Conservation (phyloP, 805 yeast genomes). For the Schwanniomyces sp. region DNA sequence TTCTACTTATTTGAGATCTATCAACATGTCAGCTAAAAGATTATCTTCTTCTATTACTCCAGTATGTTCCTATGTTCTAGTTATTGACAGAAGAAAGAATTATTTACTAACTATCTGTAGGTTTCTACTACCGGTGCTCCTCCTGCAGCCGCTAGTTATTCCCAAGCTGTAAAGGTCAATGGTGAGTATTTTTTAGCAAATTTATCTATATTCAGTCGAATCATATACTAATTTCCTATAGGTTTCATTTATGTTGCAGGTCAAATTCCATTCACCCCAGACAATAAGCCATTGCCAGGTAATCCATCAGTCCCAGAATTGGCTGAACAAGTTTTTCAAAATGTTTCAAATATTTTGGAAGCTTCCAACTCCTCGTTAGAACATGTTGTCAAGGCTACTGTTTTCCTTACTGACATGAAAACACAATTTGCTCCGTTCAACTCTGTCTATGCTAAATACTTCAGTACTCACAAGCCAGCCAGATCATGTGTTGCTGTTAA, state of each 20-base stretch:
- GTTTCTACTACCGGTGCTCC: conserved; percentile 81
- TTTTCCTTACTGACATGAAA: conserved; percentile 88
- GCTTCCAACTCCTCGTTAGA: conserved; percentile 84
- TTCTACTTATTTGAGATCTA: conserved; percentile 13
- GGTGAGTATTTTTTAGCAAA: conserved; percentile 28
- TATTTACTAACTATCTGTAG: conserved; percentile 20
- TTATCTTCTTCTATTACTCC: conserved; percentile 26
- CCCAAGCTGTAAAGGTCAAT: conserved; percentile 92
- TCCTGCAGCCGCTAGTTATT: conserved; percentile 94
- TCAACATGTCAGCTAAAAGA: conserved; percentile 25
- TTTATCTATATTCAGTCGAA: background rate
- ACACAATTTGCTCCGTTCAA: conserved; percentile 79
- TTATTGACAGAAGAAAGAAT: background rate
- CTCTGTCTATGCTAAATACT: conserved; percentile 77
- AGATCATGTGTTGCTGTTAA: conserved; percentile 97
- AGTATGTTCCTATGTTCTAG: conserved; percentile 19
- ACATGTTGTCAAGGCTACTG: conserved; percentile 82
- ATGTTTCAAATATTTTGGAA: conserved; percentile 69
- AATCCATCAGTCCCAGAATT: conserved; percentile 64
- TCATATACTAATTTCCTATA: conserved; percentile 11
- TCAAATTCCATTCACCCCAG: conserved; percentile 88
- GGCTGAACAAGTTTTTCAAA: conserved; percentile 71
- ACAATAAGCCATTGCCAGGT: conserved; percentile 77
- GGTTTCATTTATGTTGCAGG: conserved; percentile 92
- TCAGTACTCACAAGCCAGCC: conserved; percentile 83